Evolutionary conservation across 2,329 filamentous ascomycete genomes (phyloP).

Genomic region (Immersiporthe knoxdaviesiana): DNA sequence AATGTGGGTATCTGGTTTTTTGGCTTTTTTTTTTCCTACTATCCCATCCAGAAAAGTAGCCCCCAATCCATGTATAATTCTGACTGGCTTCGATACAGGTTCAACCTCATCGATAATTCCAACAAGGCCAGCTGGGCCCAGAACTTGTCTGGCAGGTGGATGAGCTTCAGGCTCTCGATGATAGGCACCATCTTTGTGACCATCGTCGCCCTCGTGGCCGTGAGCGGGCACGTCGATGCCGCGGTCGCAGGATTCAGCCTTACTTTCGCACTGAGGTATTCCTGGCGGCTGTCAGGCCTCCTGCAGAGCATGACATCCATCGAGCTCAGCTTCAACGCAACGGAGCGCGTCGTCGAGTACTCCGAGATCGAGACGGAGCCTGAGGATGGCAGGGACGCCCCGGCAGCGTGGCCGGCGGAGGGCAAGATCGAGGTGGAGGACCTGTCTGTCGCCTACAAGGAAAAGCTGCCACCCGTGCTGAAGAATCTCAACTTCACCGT

Average conservation of each 20-base stretch:
- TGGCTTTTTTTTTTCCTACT: no score
- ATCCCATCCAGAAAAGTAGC: no score
- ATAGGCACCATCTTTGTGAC: slow-evolving; percentile 45
- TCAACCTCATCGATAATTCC: slow-evolving; percentile 39
- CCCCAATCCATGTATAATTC: background rate
- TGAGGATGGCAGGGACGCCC: slow-evolving; percentile 40
- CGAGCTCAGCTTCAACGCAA: slow-evolving; percentile 47
- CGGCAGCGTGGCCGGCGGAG: slow-evolving; percentile 46
- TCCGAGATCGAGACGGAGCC: slow-evolving; percentile 44
- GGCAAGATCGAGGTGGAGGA: slow-evolving; percentile 45
- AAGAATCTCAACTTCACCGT: slow-evolving; percentile 44
- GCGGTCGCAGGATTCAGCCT: slow-evolving; percentile 47
- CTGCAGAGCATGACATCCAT: slow-evolving; percentile 43
- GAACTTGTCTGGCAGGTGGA: slow-evolving; percentile 40
- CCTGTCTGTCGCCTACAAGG: slow-evolving; percentile 43
- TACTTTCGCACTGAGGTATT: slow-evolving; percentile 45
- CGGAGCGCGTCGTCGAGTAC: slow-evolving; percentile 50
- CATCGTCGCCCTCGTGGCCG: slow-evolving; percentile 40
- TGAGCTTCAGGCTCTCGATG: slow-evolving; percentile 45
- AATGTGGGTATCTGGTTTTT: slow-evolving; percentile 32
- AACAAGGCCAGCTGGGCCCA: slow-evolving; percentile 40
- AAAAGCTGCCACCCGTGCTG: slow-evolving; percentile 42
- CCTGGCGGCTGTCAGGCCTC: slow-evolving; percentile 39
- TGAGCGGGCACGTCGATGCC: slow-evolving; percentile 42
- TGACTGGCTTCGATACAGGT: slow-evolving; percentile 24